Conservation (phyloP, 2,329 filamentous ascomycete species). For the Cladobotryum protrusum region DNA sequence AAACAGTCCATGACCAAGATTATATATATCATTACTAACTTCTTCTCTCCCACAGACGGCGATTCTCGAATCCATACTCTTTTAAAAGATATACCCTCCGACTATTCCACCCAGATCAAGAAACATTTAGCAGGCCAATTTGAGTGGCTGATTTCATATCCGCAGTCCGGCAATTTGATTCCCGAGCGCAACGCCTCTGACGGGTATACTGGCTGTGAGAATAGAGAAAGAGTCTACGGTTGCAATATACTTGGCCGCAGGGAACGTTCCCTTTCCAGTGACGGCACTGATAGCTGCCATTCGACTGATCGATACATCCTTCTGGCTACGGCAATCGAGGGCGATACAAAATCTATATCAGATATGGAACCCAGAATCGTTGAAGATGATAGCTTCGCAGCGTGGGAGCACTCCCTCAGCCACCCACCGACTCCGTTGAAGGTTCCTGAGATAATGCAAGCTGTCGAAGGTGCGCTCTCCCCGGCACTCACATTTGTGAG, state of each 20-base stretch:
- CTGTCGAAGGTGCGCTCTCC: conserved; percentile 27
- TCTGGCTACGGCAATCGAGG: conserved; percentile 39
- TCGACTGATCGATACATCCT: conserved; percentile 38
- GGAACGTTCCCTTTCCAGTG: conserved; percentile 17
- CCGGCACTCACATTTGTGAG: conserved; percentile 26
- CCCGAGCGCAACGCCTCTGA: conserved; percentile 11
- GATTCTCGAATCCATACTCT: conserved; percentile 1
- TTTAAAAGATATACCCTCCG: conserved; percentile 18
- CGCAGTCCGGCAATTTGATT: conserved; percentile 22
- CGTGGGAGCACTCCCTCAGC: conserved; percentile 19
- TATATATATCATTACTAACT: neutral
- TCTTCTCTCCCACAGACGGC: conserved; percentile 3
- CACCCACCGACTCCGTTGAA: conserved; percentile 23
- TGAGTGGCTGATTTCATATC: conserved; percentile 42
- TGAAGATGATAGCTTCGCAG: conserved; percentile 17
- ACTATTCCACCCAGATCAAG: conserved; percentile 27
- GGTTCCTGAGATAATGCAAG: conserved; percentile 23
- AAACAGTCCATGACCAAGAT: neutral
- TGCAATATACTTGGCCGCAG: conserved; percentile 45
- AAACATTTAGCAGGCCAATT: conserved; percentile 44
- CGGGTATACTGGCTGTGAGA: conserved; percentile 3
- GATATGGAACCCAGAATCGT: conserved; percentile 14
- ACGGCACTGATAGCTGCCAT: conserved; percentile 13
- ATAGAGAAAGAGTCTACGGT: conserved; percentile 36
- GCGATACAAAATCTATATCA: conserved; percentile 15